Conservation (phyloP, 257 asterid species). For the Salvia miltiorrhiza region DNA sequence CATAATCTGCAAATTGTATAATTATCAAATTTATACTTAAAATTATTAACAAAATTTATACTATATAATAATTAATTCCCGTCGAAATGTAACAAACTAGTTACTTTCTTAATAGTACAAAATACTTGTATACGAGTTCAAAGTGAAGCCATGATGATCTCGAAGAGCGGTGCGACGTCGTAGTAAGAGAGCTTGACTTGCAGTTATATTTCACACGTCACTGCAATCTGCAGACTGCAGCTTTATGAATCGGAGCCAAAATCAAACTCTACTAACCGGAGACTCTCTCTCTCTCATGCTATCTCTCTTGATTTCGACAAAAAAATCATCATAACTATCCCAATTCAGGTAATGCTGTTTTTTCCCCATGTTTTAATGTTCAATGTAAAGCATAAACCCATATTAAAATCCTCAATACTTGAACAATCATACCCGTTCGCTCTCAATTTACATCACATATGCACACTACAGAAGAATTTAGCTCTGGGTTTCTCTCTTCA, state of each 20-base stretch:
- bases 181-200: neutral
- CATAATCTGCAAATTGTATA: too few relatives aligned
- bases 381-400: neutral
- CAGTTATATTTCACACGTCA: neutral
- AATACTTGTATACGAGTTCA: too few relatives aligned
- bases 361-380: neutral
- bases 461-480: neutral
- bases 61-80: too few relatives aligned
- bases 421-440: neutral
- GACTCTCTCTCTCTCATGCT: neutral
- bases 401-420: neutral
- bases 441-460: constrained; percentile 2
- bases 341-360: constrained; percentile 24
- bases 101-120: too few relatives aligned
- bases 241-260: neutral
- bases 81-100: too few relatives aligned
- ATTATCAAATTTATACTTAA: too few relatives aligned
- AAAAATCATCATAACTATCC: neutral
- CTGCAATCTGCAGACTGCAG: neutral
- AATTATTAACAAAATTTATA: too few relatives aligned
- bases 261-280: constrained; percentile 6
- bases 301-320: constrained; percentile 18
- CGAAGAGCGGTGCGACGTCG: neutral
- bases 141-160: too few relatives aligned
- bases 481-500: neutral